Conservation (phyloP, 176 grass and related monocot species). For the Dendrocalamus sinicus region DNA sequence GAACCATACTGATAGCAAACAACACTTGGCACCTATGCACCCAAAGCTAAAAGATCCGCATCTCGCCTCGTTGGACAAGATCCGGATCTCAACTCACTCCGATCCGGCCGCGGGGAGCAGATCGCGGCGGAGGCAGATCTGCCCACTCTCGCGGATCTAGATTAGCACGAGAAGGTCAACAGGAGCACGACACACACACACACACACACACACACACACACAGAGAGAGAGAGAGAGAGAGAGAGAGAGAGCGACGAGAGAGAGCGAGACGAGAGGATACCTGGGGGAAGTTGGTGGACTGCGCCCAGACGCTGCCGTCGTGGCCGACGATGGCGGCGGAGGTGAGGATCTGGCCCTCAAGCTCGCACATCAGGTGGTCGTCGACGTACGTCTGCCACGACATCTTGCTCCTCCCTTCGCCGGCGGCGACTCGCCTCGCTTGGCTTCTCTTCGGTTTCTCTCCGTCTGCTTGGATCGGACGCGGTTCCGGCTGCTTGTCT, state of each 20-base stretch:
- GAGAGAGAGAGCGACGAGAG: background rate
- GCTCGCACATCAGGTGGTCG: constrained; percentile 88
- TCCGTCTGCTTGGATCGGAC: constrained; percentile 55
- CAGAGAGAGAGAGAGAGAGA: background rate
- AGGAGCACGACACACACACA: no score
- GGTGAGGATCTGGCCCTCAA: constrained; percentile 68
- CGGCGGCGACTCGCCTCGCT: constrained; percentile 28
- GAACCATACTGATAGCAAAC: background rate
- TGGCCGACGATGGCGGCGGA: constrained; percentile 75
- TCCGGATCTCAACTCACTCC: constrained; percentile 23
- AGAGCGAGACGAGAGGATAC: background rate
- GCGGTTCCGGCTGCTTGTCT: constrained; percentile 39
- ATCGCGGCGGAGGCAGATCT: constrained; percentile 31
- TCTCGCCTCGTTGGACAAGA: background rate
- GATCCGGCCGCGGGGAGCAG: constrained; percentile 32
- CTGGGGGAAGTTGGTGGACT: constrained; percentile 65
- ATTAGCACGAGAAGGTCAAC: background rate
- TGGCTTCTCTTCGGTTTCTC: background rate
- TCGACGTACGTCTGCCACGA: constrained; percentile 92
- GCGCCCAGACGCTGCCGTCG: constrained; percentile 78
- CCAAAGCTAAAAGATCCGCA: constrained; percentile 33
- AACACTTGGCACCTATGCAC: background rate
- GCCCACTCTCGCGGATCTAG: constrained; percentile 37
- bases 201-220: no score
- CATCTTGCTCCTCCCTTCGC: constrained; percentile 53